Percentiles rank a stretch among this genome's conserved stretches.
Evolutionary conservation across 1,284 basidiomycete genomes (phyloP).

Genomic region (Filobasidium uniguttulatum): DNA sequence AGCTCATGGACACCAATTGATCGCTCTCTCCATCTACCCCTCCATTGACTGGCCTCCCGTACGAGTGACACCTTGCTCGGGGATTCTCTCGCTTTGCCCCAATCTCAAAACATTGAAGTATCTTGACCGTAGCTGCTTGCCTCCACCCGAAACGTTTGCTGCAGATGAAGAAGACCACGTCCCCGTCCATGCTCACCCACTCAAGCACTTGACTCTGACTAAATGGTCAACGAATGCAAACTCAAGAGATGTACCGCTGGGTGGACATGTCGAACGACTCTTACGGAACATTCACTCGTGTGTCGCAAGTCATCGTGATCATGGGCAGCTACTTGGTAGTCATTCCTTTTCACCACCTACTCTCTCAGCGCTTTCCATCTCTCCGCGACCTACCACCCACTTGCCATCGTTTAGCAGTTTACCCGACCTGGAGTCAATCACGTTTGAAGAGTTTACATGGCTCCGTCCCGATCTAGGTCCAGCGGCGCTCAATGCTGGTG

Average conservation of each 20-base stretch:
- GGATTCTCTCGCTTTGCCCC: slow-evolving; percentile 2
- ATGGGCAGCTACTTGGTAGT: neutral
- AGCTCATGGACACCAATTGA: neutral
- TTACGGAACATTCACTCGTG: neutral
- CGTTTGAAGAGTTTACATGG: slow-evolving; percentile 5
- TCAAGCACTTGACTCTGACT: neutral
- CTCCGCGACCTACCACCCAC: no score
- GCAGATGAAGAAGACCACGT: neutral
- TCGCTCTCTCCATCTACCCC: neutral
- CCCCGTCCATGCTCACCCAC: neutral
- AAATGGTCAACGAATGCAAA: slow-evolving; percentile 1
- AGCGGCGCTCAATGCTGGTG: slow-evolving; percentile 3
- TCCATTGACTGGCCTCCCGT: slow-evolving; percentile 6
- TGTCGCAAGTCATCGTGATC: neutral
- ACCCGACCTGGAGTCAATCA: neutral
- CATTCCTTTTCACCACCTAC: neutral
- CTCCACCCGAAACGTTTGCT: slow-evolving; percentile 4
- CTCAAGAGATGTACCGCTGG: neutral
- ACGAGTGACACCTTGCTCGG: neutral
- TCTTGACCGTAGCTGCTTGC: neutral
- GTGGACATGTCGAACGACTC: neutral
- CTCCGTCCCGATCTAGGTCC: slow-evolving; percentile 1
- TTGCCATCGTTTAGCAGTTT: no score
- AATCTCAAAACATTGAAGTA: neutral
- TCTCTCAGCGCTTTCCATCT: neutral